Evolutionary conservation across 148 eudicot genomes (phyloP), one percentile per base, ranked within the genome.

Genomic region (Rhododendron mucronatum): DNA sequence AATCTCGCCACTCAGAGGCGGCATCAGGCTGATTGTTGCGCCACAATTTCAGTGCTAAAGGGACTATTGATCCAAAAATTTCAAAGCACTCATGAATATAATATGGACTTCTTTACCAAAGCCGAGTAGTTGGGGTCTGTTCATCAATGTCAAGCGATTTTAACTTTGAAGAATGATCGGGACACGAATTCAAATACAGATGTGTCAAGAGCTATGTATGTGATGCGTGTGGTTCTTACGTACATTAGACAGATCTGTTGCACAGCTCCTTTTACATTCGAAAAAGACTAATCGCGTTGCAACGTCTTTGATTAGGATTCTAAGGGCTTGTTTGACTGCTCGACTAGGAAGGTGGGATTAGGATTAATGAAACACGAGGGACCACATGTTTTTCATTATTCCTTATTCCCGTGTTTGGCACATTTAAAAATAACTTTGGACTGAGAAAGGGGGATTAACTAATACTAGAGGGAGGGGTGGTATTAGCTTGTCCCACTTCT

Each of bases 21-120:
- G 10, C 35, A 79, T 48, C 59, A 39, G 44, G 13, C 51, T 7
- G 10, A 21, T 44, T 41, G 53, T 79, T 79, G 82, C 59, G 59
- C 82, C 82, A 79, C 82, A 50, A 79, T 47, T 50, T n/a, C 82
- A 28, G 61, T 79, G 82, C 61, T 51, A 51, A 48, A 47, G 8
- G 33, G 28, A 1, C n/a, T 79, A 28, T 39, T 79, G 61, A n/a
- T 48, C 16, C 39, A 47, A 47, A 47, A 47, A 79, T 79, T 79
- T 79, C 82, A 79, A 79, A 79, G 20, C 82, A n/a, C 39, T 48
- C 7, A 8, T 59, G 65, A 37, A 37, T 1, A 2, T 30, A 59
- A 20, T 59, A 59, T 5, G 26, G 65, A 5, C 26, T 55, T 55
- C 21, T 57, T 18, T 21, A 63, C 28, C 71, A 63, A 11, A 67